phyloP scores from a whole-genome alignment of 805 yeast genomes.

The Ogataea ganodermae region DNA sequence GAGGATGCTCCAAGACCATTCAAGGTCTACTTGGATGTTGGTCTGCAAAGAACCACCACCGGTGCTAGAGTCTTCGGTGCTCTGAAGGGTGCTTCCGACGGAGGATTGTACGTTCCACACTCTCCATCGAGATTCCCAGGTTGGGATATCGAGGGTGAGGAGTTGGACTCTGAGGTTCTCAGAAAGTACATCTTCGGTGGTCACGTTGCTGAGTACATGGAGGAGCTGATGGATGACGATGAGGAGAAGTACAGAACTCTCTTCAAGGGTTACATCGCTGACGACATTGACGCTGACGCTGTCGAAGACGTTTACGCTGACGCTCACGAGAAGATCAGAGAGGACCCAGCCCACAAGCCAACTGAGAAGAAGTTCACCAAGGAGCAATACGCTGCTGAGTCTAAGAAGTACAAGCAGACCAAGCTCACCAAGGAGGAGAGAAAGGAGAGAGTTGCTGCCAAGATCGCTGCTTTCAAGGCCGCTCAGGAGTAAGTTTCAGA shows the following conservation, averaged over 20 bases:
- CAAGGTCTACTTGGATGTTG: constrained; percentile 99
- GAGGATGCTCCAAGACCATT: constrained; percentile 99
- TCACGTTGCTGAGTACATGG: constrained; percentile 99
- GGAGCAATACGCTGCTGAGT: constrained; percentile 96
- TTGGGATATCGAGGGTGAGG: constrained; percentile 98
- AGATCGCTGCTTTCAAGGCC: constrained; percentile 89
- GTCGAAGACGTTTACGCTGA: constrained; percentile 92
- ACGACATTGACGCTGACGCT: constrained; percentile 95
- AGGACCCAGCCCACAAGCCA: constrained; percentile 87
- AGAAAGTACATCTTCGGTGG: constrained; percentile 99
- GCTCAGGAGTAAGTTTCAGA: constrained; percentile 38
- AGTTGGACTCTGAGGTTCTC: constrained; percentile 94
- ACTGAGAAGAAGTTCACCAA: constrained; percentile 92
- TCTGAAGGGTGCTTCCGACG: constrained; percentile 99
- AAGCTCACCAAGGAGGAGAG: constrained; percentile 93
- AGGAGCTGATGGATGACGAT: constrained; percentile 99
- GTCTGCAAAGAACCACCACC: constrained; percentile 99
- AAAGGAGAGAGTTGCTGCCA: constrained; percentile 83
- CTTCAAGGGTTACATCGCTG: constrained; percentile 95
- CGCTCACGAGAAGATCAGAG: constrained; percentile 97
- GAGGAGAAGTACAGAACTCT: constrained; percentile 98
- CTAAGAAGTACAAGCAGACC: constrained; percentile 85
- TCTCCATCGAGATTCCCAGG: constrained; percentile 99
- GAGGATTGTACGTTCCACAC: constrained; percentile 99
- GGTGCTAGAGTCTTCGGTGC: constrained; percentile 99